phyloP scores from a whole-genome alignment of 1,284 basidiomycete genomes.

The Vanrija pseudolonga region DNA sequence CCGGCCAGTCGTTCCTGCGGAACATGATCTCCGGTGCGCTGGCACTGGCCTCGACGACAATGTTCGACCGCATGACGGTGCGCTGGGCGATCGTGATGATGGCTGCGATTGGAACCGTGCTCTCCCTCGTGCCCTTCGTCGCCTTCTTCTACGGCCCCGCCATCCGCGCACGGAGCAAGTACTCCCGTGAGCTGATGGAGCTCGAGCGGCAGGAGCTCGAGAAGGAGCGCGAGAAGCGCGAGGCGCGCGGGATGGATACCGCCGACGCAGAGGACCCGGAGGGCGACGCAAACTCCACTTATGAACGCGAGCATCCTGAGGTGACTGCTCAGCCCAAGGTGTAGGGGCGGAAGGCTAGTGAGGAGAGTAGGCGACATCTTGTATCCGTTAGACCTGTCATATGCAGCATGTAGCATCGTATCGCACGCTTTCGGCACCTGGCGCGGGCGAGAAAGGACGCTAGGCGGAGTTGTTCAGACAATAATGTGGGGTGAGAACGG shows the following conservation, averaged over 20 bases:
- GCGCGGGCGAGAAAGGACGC: too few relatives aligned
- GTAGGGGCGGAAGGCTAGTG: too few relatives aligned
- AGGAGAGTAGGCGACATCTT: too few relatives aligned
- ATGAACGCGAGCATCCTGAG: too few relatives aligned
- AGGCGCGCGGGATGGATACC: neutral
- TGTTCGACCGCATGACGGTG: slow-evolving; percentile 13
- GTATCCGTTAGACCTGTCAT: too few relatives aligned
- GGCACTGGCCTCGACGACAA: slow-evolving; percentile 16
- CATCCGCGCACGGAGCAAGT: slow-evolving; percentile 35
- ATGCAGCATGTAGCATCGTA: too few relatives aligned
- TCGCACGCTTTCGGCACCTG: too few relatives aligned
- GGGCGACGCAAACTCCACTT: too few relatives aligned
- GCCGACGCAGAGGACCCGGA: too few relatives aligned
- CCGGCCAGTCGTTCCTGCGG: slow-evolving; percentile 25
- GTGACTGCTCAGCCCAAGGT: too few relatives aligned
- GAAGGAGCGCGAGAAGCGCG: slow-evolving; percentile 18
- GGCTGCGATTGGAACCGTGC: slow-evolving; percentile 9
- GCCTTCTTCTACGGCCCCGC: slow-evolving; percentile 38
- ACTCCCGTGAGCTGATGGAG: slow-evolving; percentile 37
- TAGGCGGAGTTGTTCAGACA: too few relatives aligned
- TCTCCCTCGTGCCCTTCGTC: slow-evolving; percentile 40
- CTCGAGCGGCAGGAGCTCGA: slow-evolving; percentile 35
- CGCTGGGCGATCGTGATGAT: slow-evolving; percentile 16
- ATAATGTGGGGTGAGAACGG: too few relatives aligned
- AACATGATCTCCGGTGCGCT: slow-evolving; percentile 25